A percentile compares a stretch with the other conserved stretches of the same genome.
phyloP scores from a whole-genome alignment of 2,329 filamentous ascomycete species.

The Colletotrichum plurivorum region DNA sequence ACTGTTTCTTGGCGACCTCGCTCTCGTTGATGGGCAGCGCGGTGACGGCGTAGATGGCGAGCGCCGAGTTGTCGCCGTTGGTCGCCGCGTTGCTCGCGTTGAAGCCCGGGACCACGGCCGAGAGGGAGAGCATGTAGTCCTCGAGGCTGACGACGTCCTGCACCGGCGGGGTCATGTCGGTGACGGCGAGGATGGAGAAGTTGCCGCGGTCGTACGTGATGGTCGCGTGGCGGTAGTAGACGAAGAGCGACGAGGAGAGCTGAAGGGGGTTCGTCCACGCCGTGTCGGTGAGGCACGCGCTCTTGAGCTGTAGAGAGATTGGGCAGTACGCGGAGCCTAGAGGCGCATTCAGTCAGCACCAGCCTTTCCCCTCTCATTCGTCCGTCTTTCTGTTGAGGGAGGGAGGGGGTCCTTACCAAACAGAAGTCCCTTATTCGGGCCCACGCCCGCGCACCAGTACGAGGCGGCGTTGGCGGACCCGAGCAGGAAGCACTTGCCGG shows the following conservation, averaged over 20 bases:
- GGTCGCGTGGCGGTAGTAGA: constrained; percentile 27
- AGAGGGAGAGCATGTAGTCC: constrained; percentile 32
- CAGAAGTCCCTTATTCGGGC: constrained; percentile 4
- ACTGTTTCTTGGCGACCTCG: constrained; percentile 35
- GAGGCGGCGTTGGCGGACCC: constrained; percentile 26
- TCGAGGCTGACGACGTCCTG: constrained; percentile 23
- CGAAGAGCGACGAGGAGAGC: constrained; percentile 26
- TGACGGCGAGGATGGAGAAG: constrained; percentile 34
- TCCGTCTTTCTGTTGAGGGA: too few species aligned
- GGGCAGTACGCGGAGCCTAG: constrained; percentile 36
- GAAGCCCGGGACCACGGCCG: constrained; percentile 30
- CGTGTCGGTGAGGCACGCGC: constrained; percentile 23
- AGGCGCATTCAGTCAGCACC: background rate
- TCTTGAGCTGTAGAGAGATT: constrained; percentile 21
- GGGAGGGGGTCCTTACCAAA: constrained; percentile 23
- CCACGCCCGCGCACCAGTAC: constrained; percentile 31
- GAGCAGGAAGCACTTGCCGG: constrained; percentile 24
- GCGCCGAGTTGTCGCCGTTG: constrained; percentile 33
- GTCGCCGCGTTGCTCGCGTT: constrained; percentile 10
- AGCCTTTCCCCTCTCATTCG: background rate
- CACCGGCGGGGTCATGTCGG: constrained; percentile 18
- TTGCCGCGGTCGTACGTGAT: constrained; percentile 35
- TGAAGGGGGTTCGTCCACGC: constrained; percentile 19
- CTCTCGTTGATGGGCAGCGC: constrained; percentile 35
- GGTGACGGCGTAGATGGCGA: constrained; percentile 38